Evolutionary conservation across 2,329 filamentous ascomycete genomes (phyloP), one percentile per base, ranked within the genome.

Genomic region (Colletotrichum tropicicola): DNA sequence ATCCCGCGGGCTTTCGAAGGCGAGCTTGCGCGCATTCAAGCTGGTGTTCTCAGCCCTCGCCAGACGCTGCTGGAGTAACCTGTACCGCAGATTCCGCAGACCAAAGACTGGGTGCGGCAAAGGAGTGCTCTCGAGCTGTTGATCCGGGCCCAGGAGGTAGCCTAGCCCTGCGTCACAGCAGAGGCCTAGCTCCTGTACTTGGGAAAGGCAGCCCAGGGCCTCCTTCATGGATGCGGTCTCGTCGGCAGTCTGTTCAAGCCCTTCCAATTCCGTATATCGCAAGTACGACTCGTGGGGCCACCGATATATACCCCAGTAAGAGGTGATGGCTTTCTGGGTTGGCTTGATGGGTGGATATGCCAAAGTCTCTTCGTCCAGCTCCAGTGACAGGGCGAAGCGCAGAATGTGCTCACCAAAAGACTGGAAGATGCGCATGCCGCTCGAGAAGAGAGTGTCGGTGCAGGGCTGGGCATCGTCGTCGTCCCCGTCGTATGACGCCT

Each of bases 151-250:
- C 48, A 79, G 79, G 10, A 92, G 81, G 82, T 89, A 92, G 10
- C 91, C 91, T 37, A 92, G 80, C 9, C 90, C 89, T 59, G 85
- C 89, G 71, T 91, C 88, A 41, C 91, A 83, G 17, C 87, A 91
- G 4, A 93, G 75, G 0, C 87, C 90, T n/a, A 93, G 81, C 65
- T 91, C 88, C 35, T 79, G 81, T 3, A 90, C 84, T 8, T 82
- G 80, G 2, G 73, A 77, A 2, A 92, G 80, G 55, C 83, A 85
- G 10, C 80, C 79, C 59, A 93, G 83, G 3, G 89, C 88, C 32
- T 82, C 79, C 66, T 83, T 87, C 86, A 91, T 89, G 28, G 82
- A 83, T 9, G 82, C 79, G 0, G 84, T 87, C 70, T 90, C 87
- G 69, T 92, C 89, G 5, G 89, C 88, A 9, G 87, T 85, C 54